A percentile compares a stretch with the other conserved stretches of the same genome.
These are phyloP conservation scores for Tulasnella calospora DNA, from an alignment of 768 basidiomycete species.

Conservation along the genomic window DNA sequence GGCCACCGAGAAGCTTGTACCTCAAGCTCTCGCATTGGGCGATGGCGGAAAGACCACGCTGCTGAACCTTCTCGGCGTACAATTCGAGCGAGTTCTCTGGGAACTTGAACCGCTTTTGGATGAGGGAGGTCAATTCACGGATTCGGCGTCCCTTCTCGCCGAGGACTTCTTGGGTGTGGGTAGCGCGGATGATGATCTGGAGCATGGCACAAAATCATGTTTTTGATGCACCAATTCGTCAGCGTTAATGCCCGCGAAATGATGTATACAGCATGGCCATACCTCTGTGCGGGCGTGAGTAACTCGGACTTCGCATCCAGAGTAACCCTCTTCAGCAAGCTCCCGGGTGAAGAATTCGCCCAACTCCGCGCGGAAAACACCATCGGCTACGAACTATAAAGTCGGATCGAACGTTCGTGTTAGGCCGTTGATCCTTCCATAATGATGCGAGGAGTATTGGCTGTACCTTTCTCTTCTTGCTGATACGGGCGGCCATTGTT, in stretches of 20 bases:
- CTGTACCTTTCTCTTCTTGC: slow-evolving; percentile 83
- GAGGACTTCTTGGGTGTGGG: slow-evolving; percentile 97
- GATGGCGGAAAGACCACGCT: slow-evolving; percentile 95
- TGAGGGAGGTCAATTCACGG: slow-evolving; percentile 94
- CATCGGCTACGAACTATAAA: slow-evolving; percentile 79
- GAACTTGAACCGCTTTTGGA: slow-evolving; percentile 99
- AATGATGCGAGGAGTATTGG: not conserved
- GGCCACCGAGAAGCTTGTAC: slow-evolving; percentile 99
- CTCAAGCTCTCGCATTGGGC: slow-evolving; percentile 97
- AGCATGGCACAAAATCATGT: not conserved
- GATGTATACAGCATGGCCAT: slow-evolving; percentile 17
- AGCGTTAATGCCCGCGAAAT: not conserved
- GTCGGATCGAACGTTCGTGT: not conserved
- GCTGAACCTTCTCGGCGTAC: slow-evolving; percentile 98
- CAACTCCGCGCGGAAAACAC: slow-evolving; percentile 98
- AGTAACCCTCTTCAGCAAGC: slow-evolving; percentile 98
- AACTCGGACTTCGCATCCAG: slow-evolving; percentile 99
- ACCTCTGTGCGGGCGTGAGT: slow-evolving; percentile 99
- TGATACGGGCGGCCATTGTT: slow-evolving; percentile 76
- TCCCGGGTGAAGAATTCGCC: slow-evolving; percentile 98
- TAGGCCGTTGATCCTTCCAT: not conserved
- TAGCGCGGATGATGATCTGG: slow-evolving; percentile 98
- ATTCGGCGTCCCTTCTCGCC: slow-evolving; percentile 99
- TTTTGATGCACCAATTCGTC: not conserved
- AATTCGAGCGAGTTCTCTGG: slow-evolving; percentile 98